Percentiles rank a stretch among this genome's conserved stretches.
Evolutionary conservation across 352 stramenopile genomes (phyloP).

Genomic region (Globisporangium uncinulatum): DNA sequence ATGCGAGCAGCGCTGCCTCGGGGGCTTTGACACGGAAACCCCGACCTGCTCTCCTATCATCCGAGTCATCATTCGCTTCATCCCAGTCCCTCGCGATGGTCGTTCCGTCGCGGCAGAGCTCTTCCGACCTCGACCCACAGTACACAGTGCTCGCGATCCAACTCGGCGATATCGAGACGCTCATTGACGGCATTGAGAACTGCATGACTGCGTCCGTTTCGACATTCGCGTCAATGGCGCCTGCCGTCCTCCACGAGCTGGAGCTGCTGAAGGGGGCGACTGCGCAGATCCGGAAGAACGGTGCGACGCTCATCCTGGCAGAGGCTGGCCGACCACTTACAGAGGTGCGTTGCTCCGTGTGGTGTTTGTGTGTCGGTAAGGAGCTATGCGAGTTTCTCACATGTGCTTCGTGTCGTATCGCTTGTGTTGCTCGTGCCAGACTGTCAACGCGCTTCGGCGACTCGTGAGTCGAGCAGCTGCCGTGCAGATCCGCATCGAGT

Average conservation of each 20-base stretch:
- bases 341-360: slow-evolving; percentile 17
- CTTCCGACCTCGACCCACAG: slow-evolving; percentile 17
- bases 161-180: slow-evolving; percentile 51
- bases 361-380: neutral
- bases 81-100: slow-evolving; percentile 15
- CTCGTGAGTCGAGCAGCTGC: slow-evolving; percentile 42
- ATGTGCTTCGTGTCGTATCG: neutral
- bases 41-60: slow-evolving; percentile 14
- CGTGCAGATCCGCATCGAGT: slow-evolving; percentile 49
- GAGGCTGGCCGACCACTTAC: slow-evolving; percentile 39
- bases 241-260: slow-evolving; percentile 40
- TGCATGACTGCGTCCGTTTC: slow-evolving; percentile 30
- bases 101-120: slow-evolving; percentile 3
- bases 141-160: slow-evolving; percentile 36
- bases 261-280: slow-evolving; percentile 49
- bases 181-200: slow-evolving; percentile 51
- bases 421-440: slow-evolving; percentile 13
- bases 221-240: slow-evolving; percentile 35
- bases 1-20: slow-evolving; percentile 6
- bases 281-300: slow-evolving; percentile 61
- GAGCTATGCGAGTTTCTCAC: neutral
- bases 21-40: neutral
- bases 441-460: slow-evolving; percentile 36
- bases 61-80: slow-evolving; percentile 1
- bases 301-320: slow-evolving; percentile 52